Base-by-base conservation (phyloP, 805 yeast species). In the Kurtzmaniella fragi region DNA sequence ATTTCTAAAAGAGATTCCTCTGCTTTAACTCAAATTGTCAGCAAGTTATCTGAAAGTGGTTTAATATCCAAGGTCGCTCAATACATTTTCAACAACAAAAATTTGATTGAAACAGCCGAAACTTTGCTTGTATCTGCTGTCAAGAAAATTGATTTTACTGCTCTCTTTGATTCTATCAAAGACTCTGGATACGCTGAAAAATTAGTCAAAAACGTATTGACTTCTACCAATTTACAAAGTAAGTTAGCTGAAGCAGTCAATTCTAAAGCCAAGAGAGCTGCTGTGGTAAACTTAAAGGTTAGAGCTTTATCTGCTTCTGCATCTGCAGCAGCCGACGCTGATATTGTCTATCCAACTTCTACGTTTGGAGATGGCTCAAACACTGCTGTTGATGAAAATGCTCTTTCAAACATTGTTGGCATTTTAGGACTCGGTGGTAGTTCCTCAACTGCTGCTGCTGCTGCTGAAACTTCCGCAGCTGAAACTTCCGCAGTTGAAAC, bases 181-280 rank as follows among this genome's bases (percentile, higher is more conserved):
- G 49, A 50, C 32, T 57, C 64, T 28, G 64, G 59, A 16, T 37
- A 54, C 32, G 50, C 51, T 32, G 42, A 42, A 29, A 40, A 41
- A 2, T 28, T 54, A 10, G 47, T 56, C 40, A 17, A 25, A n/a
- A 32, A 32, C 9, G 31, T 42, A 9, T 38, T 49, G 16, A 31
- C 50, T 38, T 23, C 33, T 14, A 29, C 23, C 26, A 39, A 29
- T 17, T 49, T 53, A 14, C 32, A 44, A 17, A 37, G 36, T 5
- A 49, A 46, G 31, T 48, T 50, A 31, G 16, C 48, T 17, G 34
- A 42, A 17, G 52, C 42, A 14, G 39, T 44, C 15, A 42, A 40
- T 16, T 46, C 35, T 5, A 41, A 42, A 16, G 37, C 47, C 25
- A 44, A 46, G 31, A 44, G 48, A 41, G 49, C 45, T 16, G 31